Evolutionary conservation across 1,139 yeast genomes (phyloP), one percentile per base, ranked within the genome.

Genomic region (Ogataea hybrid): DNA sequence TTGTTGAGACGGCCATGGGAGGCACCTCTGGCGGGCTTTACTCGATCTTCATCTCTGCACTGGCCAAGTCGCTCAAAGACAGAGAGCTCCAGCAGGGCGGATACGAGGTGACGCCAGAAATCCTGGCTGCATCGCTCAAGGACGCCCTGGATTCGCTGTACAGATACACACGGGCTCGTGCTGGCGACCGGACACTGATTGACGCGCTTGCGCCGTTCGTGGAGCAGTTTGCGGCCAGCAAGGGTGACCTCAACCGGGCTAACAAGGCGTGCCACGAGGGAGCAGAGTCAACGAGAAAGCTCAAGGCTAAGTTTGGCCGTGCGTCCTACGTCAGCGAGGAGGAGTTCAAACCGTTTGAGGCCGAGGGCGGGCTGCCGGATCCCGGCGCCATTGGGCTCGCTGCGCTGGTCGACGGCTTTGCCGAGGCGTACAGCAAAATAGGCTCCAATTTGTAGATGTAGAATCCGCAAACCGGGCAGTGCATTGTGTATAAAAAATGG

Each of bases 11-110:
- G 42, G 81, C 80, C 25, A 90, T 90, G 97, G 97, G 97, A 40
- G 97, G 97, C 38, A 90, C 97, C 0, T 86, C 95, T 2, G 97
- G 97, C 41, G 97, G 97, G 0, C 67, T 90, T 34, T 90, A 89
- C 62, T 84, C 96, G 3, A 90, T 90, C 44, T 87, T 71, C 64
- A 71, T 90, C 49, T 75, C 86, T 17, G 84, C 89, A 1, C 69
- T 84, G 44, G 79, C 81, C 2, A 69, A 73, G 35, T 77, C 79
- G 16, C 57, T 81, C 39, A 58, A 62, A 42, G 53, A 61, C 17
- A 53, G 59, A 17, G 61, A 59, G 25, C 28, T 39, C n/a, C 57
- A 62, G 30, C 52, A 58, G 10, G 60, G 60, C 5, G 57, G 58
- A 6, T 52, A 65, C 51, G 50, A 54, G 12, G 65, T 77, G 22